Evolutionary conservation across 306 rosid species (phyloP).

Genomic region (Quercus parvula): DNA sequence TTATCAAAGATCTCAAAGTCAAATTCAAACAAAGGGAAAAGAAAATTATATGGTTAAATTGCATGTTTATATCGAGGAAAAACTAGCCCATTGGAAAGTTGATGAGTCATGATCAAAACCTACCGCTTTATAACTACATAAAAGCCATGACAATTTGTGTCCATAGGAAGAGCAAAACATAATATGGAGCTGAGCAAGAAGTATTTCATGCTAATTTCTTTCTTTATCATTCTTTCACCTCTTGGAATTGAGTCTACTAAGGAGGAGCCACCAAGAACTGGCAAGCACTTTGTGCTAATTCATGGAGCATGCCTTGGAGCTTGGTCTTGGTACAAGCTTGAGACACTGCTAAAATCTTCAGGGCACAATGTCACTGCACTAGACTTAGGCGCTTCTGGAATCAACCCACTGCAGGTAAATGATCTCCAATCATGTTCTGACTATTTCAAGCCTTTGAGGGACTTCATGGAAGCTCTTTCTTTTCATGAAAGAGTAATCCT

Average conservation of each 20-base stretch:
- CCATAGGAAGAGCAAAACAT: neutral
- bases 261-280: neutral
- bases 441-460: constrained; percentile 32
- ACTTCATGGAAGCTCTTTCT: constrained; percentile 27
- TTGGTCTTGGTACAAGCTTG: constrained; percentile 51
- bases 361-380: constrained; percentile 35
- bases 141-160: neutral
- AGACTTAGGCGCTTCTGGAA: constrained; percentile 38
- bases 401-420: neutral
- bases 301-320: constrained; percentile 58
- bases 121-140: neutral
- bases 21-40: too few relatives aligned
- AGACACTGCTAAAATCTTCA: neutral
- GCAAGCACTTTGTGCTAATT: constrained; percentile 37
- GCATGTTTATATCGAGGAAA: too few relatives aligned
- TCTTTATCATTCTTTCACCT: neutral
- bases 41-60: too few relatives aligned
- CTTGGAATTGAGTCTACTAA: neutral
- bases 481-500: constrained; percentile 24
- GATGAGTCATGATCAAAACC: too few relatives aligned
- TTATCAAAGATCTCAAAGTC: too few relatives aligned
- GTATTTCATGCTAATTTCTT: neutral
- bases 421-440: constrained; percentile 24
- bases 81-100: too few relatives aligned
- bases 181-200: constrained; percentile 18